These are phyloP conservation scores for Rutstroemia sp. DNA, from an alignment of 2,329 filamentous ascomycete species.

Conservation along the genomic window DNA sequence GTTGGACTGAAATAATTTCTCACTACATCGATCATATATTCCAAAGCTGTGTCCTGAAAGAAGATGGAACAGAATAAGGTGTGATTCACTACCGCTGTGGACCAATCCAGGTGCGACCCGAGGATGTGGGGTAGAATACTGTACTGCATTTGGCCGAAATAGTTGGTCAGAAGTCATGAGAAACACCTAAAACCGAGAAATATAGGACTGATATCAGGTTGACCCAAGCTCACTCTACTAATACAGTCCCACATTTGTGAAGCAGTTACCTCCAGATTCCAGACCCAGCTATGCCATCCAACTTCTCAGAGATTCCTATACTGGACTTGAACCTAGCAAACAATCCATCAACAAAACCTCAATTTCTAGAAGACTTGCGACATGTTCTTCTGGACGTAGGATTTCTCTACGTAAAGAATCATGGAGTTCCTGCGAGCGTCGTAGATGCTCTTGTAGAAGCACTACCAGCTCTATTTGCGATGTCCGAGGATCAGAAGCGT, in stretches of 20 bases:
- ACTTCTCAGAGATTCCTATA: constrained; percentile 3
- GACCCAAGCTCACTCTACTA: background rate
- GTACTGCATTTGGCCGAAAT: no score
- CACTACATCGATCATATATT: no score
- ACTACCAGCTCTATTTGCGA: background rate
- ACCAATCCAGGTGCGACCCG: no score
- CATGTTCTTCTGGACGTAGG: constrained; percentile 3
- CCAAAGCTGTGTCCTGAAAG: no score
- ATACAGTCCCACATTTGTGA: background rate
- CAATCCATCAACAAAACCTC: background rate
- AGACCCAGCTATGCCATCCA: background rate
- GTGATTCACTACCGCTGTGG: no score
- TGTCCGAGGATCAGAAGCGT: background rate
- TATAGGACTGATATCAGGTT: no score
- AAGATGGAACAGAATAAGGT: no score
- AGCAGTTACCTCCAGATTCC: background rate
- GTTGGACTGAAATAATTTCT: no score
- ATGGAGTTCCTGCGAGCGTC: background rate
- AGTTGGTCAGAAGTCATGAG: no score
- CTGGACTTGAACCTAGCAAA: background rate
- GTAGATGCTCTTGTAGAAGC: background rate
- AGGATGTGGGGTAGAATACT: no score
- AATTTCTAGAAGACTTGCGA: constrained; percentile 1
- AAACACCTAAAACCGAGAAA: no score
- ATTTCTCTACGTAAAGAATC: constrained; percentile 6